Base-by-base conservation (phyloP, 306 rosid species). In the Prunus mume region DNA sequence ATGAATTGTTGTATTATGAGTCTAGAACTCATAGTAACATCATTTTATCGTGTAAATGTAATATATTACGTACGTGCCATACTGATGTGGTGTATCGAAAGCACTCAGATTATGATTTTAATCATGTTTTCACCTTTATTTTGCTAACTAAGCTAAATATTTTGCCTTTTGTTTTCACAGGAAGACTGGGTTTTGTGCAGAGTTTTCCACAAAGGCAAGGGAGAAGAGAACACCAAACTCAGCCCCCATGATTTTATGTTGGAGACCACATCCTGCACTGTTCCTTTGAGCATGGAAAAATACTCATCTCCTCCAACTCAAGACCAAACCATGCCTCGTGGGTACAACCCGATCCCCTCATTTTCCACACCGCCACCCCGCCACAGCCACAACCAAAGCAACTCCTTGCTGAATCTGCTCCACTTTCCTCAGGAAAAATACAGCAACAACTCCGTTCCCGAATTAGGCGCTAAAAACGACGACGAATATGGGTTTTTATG, bases 171-270 rank as follows among this genome's bases (percentile, higher is more conserved):
- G 66, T 77, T 73, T 75, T 81, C 46, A 60, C 91, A 96, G 99
- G 99, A 96, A 74, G 99, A 96, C 80, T 96, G 99, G 99, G 99
- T 96, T 56, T 83, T 95, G 51, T 95, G 98, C 58, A 87, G 98
- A 76, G 98, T 95, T 4, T 92, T 92, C 70, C 86, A 92, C 84
- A 96, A 96, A 76, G 81, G 93, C 70, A 91, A 93, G 76, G 73
- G 57, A 71, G 92, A 88, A 60, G 92, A 89, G 45, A 69, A 86
- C 84, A 85, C 43, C 68, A 86, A 85, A 83, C 82, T 78, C 34
- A 82, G 77, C 86, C 86, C 85, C 54, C 88, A 82, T 60, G 68
- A 73, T 14, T 19, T 73, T 43, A 82, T 76, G 82, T 78, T 73
- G 51, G 90, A 83, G 65, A 68, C 65, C 68, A 70, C 76, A 72